Conservation (phyloP, 108 stramenopile species). For the Cyclotella cryptica region DNA sequence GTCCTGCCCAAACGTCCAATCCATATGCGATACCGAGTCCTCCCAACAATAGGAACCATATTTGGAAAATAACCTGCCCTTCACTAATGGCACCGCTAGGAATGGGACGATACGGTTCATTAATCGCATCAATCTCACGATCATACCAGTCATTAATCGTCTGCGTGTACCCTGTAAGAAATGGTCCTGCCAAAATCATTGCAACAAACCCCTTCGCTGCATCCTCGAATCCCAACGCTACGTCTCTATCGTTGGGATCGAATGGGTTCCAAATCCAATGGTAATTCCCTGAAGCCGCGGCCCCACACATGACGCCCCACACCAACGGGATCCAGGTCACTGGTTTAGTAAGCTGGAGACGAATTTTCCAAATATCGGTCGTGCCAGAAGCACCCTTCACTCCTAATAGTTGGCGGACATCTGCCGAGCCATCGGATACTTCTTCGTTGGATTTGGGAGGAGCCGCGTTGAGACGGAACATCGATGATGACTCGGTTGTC, state of each 20-base stretch:
- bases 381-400: constrained; percentile 77
- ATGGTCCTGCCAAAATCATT: constrained; percentile 94
- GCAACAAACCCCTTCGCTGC: constrained; percentile 86
- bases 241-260: constrained; percentile 83
- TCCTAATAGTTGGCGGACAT: constrained; percentile 84
- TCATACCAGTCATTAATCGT: constrained; percentile 99
- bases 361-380: constrained; percentile 91
- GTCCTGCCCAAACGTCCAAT: constrained; percentile 92
- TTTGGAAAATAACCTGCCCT: constrained; percentile 91
- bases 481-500: constrained; percentile 18
- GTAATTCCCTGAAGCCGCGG: constrained; percentile 94
- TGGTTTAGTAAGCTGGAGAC: constrained; percentile 90
- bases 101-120: constrained; percentile 97
- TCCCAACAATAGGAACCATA: constrained; percentile 91
- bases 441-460: constrained; percentile 65
- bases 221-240: constrained; percentile 84
- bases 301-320: constrained; percentile 95
- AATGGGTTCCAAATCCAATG: constrained; percentile 98
- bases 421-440: constrained; percentile 72
- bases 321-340: constrained; percentile 95
- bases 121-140: constrained; percentile 97
- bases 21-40: constrained; percentile 92
- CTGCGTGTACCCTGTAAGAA: constrained; percentile 96
- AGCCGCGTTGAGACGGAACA: constrained; percentile 29
- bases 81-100: constrained; percentile 93